Percentiles rank a stretch among this genome's conserved stretches.
phyloP scores from a whole-genome alignment of 2,329 filamentous ascomycete species.

The Penicillium vulpinum region DNA sequence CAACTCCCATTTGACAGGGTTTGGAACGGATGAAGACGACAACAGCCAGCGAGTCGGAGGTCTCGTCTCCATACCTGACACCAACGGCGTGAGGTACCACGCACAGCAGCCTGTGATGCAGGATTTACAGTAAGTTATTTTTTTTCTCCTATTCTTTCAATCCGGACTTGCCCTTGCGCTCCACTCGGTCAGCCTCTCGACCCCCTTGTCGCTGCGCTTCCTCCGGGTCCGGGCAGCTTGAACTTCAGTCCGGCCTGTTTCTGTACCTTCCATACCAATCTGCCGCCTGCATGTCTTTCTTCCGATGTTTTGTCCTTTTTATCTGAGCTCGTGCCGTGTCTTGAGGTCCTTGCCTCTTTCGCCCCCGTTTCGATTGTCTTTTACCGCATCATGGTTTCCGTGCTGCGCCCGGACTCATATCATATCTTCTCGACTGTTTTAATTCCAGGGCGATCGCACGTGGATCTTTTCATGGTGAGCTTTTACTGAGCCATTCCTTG shows the following conservation, averaged over 20 bases:
- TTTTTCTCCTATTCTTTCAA: constrained; percentile 38
- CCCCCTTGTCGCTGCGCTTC: constrained; percentile 33
- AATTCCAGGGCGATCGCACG: constrained; percentile 8
- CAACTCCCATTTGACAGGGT: constrained; percentile 36
- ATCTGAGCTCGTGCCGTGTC: constrained; percentile 16
- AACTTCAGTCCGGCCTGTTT: constrained; percentile 29
- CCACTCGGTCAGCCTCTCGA: constrained; percentile 32
- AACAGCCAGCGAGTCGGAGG: constrained; percentile 53
- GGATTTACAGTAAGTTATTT: constrained; percentile 56
- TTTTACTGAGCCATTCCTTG: constrained; percentile 20
- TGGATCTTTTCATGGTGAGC: constrained; percentile 20
- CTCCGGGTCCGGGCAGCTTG: constrained; percentile 36
- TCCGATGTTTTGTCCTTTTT: constrained; percentile 25
- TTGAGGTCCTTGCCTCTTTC: constrained; percentile 15
- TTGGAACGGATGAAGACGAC: constrained; percentile 47
- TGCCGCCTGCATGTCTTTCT: constrained; percentile 32
- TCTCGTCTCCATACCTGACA: constrained; percentile 49
- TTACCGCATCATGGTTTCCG: constrained; percentile 22
- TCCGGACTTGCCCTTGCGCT: constrained; percentile 34
- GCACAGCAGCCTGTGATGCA: constrained; percentile 52
- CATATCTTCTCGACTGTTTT: constrained; percentile 12
- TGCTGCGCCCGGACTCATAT: constrained; percentile 13
- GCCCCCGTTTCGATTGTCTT: constrained; percentile 18
- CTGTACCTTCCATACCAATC: constrained; percentile 28
- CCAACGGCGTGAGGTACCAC: constrained; percentile 54